A percentile compares a stretch with the other conserved stretches of the same genome.
These are phyloP conservation scores for Nigrospora sphaerica DNA, from an alignment of 2,329 filamentous ascomycete genomes.

Conservation along the genomic window DNA sequence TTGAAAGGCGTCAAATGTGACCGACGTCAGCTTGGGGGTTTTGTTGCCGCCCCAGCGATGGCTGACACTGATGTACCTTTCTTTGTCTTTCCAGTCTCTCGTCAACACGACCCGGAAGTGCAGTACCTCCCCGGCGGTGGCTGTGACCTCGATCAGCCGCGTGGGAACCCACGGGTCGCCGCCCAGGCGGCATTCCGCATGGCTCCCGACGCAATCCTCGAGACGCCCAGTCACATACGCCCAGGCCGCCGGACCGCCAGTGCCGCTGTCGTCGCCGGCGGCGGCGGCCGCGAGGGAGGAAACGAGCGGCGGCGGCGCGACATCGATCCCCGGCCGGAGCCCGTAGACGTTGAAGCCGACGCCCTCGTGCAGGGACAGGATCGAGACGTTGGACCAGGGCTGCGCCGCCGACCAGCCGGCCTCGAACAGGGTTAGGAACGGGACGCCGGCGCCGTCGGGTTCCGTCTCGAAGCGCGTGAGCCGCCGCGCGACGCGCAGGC, in stretches of 20 bases:
- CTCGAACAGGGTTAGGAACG: not conserved
- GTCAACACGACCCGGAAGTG: not conserved
- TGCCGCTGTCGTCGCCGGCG: not conserved
- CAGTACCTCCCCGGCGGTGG: not conserved
- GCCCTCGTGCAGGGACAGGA: too few species aligned
- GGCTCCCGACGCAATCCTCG: not conserved
- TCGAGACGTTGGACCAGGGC: too few species aligned
- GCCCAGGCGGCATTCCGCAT: not conserved
- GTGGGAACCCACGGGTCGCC: not conserved
- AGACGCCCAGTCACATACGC: not conserved
- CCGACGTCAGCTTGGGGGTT: not conserved
- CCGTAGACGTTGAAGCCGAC: too few species aligned
- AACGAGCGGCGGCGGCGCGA: not conserved
- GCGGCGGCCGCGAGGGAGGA: not conserved
- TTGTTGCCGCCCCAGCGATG: not conserved
- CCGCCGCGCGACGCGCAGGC: not conserved
- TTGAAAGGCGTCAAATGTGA: not conserved
- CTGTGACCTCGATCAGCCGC: not conserved
- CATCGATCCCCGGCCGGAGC: not conserved
- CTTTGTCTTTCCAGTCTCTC: not conserved
- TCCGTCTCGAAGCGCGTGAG: not conserved
- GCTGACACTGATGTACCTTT: not conserved
- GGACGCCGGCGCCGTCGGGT: not conserved
- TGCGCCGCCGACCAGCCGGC: too few species aligned
- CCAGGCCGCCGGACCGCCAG: not conserved